Evolutionary conservation across 2,329 filamentous ascomycete genomes (phyloP), one percentile per base, ranked within the genome.

Genomic region (Pseudogymnoascus sp.): DNA sequence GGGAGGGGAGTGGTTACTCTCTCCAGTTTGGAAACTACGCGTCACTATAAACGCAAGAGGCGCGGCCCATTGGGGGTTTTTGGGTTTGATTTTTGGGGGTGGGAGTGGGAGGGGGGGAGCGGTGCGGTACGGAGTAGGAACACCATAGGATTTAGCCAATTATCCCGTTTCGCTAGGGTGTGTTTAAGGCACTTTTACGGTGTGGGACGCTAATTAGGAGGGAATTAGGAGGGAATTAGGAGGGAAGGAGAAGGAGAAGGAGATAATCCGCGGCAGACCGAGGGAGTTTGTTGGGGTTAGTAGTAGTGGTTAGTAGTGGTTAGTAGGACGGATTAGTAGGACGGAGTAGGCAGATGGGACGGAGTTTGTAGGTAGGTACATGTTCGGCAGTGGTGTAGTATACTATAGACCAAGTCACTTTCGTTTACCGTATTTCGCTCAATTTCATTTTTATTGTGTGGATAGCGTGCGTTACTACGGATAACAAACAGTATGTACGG

Each of bases 21-120:
- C 23, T 28, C 47, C 0, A 17, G n/a, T 10, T 3, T 11, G 47
- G 47, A 31, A 53, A 53, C 47, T 53, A 53, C 47, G 47, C 47
- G 47, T 53, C 47, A 53, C 47, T 53, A 53, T 53, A 53, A 53
- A 53, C 47, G 47, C 47, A 53, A n/a, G 47, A 53, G 47, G 47
- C 47, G 47, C 47, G 47, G 47, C 15, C 26, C 8, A 53, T 31
- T 53, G 15, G 8, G 47, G 47, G 23, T 31, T 28, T 47, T 47
- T 44, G 17, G 8, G 36, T n/a, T 36, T 17, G n/a, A 4, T 42
- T 53, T 33, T 33, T 19, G 28, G n/a, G 23, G 47, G 15, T 8
- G 47, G 7, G 15, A 23, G 13, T 19, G 23, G 9, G 6, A 13
- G 11, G 42, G 21, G 21, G 21, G 17, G 40, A 19, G 21, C 42